A percentile compares a stretch with the other conserved stretches of the same genome.
phyloP scores from a whole-genome alignment of 129 eudicot genomes.

The Centaurea solstitialis region DNA sequence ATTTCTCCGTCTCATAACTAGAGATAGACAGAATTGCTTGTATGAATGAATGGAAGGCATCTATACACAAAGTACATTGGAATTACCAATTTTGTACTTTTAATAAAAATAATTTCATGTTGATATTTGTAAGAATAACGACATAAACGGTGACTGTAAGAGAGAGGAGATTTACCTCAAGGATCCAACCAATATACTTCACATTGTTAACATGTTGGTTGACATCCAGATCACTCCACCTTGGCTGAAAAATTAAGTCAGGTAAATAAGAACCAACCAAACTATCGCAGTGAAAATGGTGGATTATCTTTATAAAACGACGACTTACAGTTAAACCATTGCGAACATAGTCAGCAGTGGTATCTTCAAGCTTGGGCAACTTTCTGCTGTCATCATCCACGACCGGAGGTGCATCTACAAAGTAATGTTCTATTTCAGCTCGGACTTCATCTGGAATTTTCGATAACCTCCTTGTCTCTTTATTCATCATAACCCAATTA shows the following conservation, averaged over 20 bases:
- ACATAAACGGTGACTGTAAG: background rate
- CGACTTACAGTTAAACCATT: constrained; percentile 73
- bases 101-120: too few relatives aligned
- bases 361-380: constrained; percentile 75
- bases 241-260: constrained; percentile 49
- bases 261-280: background rate
- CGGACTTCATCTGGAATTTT: constrained; percentile 93
- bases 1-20: background rate
- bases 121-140: background rate
- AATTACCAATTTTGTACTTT: too few relatives aligned
- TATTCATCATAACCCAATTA: constrained; percentile 94
- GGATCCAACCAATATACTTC: constrained; percentile 89
- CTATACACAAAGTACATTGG: too few relatives aligned
- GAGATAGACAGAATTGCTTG: background rate
- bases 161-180: constrained; percentile 64
- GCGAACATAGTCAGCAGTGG: constrained; percentile 62
- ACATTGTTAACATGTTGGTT: constrained; percentile 97
- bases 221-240: constrained; percentile 93
- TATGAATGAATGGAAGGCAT: background rate
- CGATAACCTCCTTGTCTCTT: constrained; percentile 75
- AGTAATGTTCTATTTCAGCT: constrained; percentile 64
- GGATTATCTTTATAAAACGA: background rate
- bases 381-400: constrained; percentile 71
- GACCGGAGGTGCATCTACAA: constrained; percentile 82
- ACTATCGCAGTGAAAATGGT: background rate